These are phyloP conservation scores for Saitoella complicata DNA, from an alignment of 805 yeast genomes.

Conservation along the genomic window DNA sequence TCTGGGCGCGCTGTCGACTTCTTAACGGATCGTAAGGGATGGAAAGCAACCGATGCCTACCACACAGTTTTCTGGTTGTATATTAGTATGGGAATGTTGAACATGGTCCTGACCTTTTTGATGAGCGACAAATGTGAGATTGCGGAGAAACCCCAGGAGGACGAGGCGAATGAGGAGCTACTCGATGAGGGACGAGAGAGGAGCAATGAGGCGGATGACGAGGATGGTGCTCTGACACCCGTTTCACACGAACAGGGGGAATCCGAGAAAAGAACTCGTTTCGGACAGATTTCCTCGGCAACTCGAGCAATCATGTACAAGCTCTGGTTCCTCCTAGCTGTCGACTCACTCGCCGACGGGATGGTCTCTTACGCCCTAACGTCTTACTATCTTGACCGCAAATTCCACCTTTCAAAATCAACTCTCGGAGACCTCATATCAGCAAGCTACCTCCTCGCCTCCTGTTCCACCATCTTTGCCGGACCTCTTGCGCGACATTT, in stretches of 20 bases:
- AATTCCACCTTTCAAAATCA: constrained; percentile 38
- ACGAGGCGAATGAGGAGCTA: too few relatives aligned
- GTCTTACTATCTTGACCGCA: constrained; percentile 56
- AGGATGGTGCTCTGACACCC: too few relatives aligned
- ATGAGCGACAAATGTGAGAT: constrained; percentile 29
- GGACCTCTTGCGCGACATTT: constrained; percentile 45
- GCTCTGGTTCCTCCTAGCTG: background rate
- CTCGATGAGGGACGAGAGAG: too few relatives aligned
- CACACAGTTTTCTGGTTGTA: constrained; percentile 42
- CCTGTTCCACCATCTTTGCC: constrained; percentile 61
- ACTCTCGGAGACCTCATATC: constrained; percentile 55
- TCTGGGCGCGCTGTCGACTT: constrained; percentile 46
- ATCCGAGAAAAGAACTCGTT: constrained; percentile 14
- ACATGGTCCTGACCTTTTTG: constrained; percentile 29
- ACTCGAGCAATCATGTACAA: background rate
- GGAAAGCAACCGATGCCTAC: constrained; percentile 32
- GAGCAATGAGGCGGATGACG: too few relatives aligned
- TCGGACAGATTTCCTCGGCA: background rate
- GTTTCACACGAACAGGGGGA: too few relatives aligned
- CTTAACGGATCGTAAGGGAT: constrained; percentile 21
- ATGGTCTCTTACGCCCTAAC: constrained; percentile 83
- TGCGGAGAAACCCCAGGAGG: too few relatives aligned
- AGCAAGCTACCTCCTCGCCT: constrained; percentile 41
- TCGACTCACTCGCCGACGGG: constrained; percentile 79
- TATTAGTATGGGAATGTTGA: constrained; percentile 34